Evolutionary conservation across 495 filamentous ascomycete species (phyloP).

Genomic region (Penicillium atrosanguineum): DNA sequence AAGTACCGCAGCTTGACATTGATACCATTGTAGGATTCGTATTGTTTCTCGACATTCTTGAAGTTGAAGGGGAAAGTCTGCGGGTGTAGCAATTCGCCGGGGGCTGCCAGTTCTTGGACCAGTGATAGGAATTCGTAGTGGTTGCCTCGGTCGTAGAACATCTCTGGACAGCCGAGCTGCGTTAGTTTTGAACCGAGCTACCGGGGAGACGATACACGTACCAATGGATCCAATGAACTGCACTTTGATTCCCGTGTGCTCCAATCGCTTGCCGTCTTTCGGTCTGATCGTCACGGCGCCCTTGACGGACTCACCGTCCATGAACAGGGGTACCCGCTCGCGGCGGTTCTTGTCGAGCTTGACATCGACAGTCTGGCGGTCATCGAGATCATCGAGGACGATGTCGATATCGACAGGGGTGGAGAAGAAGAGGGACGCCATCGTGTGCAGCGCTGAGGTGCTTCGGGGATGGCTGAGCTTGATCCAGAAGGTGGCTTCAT

Average conservation of each 20-base stretch:
- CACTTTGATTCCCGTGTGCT: conserved; percentile 99
- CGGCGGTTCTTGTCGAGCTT: conserved; percentile 96
- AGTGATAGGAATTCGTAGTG: conserved; percentile 98
- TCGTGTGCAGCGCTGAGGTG: conserved; percentile 39
- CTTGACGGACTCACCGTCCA: conserved; percentile 98
- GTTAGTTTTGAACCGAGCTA: background rate
- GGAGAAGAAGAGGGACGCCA: conserved; percentile 95
- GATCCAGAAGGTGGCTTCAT: conserved; percentile 22
- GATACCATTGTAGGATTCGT: conserved; percentile 99
- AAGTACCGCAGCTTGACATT: conserved; percentile 99
- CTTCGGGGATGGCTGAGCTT: conserved; percentile 6
- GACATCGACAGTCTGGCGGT: conserved; percentile 88
- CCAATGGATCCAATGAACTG: conserved; percentile 99
- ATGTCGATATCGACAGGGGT: conserved; percentile 98
- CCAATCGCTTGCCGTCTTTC: conserved; percentile 96
- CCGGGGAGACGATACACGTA: conserved; percentile 28
- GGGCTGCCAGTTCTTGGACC: conserved; percentile 91
- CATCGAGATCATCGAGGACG: conserved; percentile 91
- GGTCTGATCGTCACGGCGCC: conserved; percentile 91
- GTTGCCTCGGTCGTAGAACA: conserved; percentile 99
- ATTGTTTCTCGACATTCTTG: conserved; percentile 99
- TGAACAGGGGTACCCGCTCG: conserved; percentile 94
- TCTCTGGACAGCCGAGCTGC: conserved; percentile 55
- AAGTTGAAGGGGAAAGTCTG: conserved; percentile 99
- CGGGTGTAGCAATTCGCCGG: conserved; percentile 95